phyloP scores from a whole-genome alignment of 371 early-diverging fungal genomes.

The Mucor indicus region DNA sequence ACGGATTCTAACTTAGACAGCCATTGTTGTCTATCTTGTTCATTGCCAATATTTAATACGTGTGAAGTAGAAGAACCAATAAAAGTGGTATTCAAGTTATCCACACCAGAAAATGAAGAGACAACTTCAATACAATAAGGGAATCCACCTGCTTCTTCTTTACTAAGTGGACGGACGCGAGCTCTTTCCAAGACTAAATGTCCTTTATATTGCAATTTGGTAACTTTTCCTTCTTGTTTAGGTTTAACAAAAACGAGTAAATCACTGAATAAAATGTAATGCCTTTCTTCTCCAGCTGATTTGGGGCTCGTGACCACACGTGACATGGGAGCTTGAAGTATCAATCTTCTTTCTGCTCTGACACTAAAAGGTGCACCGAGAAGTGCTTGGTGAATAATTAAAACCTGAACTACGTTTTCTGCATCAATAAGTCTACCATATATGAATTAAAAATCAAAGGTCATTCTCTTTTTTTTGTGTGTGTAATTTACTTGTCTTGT shows the following conservation, averaged over 20 bases:
- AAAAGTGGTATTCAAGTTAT: slow-evolving; percentile 37
- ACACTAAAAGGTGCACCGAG: slow-evolving; percentile 35
- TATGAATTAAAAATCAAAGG: background rate
- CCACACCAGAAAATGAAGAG: slow-evolving; percentile 37
- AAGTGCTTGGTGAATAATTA: slow-evolving; percentile 40
- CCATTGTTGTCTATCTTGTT: slow-evolving; percentile 32
- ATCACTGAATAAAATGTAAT: slow-evolving; percentile 41
- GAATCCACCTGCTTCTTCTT: slow-evolving; percentile 39
- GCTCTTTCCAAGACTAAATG: slow-evolving; percentile 35
- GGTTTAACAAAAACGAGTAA: slow-evolving; percentile 34
- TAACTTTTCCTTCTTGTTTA: slow-evolving; percentile 20
- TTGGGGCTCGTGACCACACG: slow-evolving; percentile 20
- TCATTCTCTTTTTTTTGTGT: background rate
- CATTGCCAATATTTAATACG: slow-evolving; percentile 24
- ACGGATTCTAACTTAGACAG: slow-evolving; percentile 22
- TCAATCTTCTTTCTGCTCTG: slow-evolving; percentile 34
- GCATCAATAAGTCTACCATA: slow-evolving; percentile 30
- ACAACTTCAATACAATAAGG: slow-evolving; percentile 32
- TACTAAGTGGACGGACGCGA: slow-evolving; percentile 23
- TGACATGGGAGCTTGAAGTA: slow-evolving; percentile 31
- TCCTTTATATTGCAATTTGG: slow-evolving; percentile 40
- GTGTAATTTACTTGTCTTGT: slow-evolving; percentile 24
- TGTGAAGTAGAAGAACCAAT: slow-evolving; percentile 30
- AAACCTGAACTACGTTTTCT: slow-evolving; percentile 42
- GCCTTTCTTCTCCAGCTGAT: slow-evolving; percentile 36